Evolutionary conservation across 257 asterid species (phyloP).

Genomic region (Plantago major): DNA sequence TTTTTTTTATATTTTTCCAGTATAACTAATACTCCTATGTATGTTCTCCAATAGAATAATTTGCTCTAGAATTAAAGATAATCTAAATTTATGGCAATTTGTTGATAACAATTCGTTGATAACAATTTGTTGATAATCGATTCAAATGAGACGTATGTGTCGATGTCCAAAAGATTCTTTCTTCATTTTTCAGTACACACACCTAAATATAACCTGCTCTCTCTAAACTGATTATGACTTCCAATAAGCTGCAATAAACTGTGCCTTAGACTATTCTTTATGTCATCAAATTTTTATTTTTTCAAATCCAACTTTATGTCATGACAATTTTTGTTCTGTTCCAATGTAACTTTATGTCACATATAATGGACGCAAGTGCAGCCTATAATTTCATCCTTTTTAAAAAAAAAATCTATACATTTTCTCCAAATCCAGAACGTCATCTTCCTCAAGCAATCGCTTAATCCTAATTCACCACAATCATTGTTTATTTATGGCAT

Average conservation of each 20-base stretch:
- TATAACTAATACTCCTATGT: slow-evolving; percentile 1
- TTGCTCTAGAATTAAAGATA: too few relatives aligned
- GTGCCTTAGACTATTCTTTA: slow-evolving; percentile 21
- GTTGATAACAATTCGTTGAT: too few relatives aligned
- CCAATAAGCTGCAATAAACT: slow-evolving; percentile 9
- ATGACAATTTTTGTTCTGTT: not conserved
- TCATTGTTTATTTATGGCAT: not conserved
- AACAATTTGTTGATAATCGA: too few relatives aligned
- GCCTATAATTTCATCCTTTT: slow-evolving; percentile 44
- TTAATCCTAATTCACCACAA: slow-evolving; percentile 2
- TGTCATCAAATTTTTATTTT: slow-evolving; percentile 27
- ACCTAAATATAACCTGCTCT: slow-evolving; percentile 61
- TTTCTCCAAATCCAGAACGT: slow-evolving; percentile 15
- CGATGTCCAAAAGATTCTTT: slow-evolving; percentile 43
- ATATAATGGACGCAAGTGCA: slow-evolving; percentile 35
- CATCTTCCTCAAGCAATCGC: slow-evolving; percentile 18
- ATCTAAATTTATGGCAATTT: too few relatives aligned
- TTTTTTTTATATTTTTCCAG: slow-evolving; percentile 10
- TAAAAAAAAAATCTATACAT: slow-evolving; percentile 8
- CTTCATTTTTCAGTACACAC: slow-evolving; percentile 19
- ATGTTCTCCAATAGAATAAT: too few relatives aligned
- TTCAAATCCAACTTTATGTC: slow-evolving; percentile 23
- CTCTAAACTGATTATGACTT: slow-evolving; percentile 35
- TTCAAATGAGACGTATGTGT: slow-evolving; percentile 11
- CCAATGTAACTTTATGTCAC: slow-evolving; percentile 29